Base-by-base conservation (phyloP, 768 basidiomycete species). In the Rhizopogon vinicolor region DNA sequence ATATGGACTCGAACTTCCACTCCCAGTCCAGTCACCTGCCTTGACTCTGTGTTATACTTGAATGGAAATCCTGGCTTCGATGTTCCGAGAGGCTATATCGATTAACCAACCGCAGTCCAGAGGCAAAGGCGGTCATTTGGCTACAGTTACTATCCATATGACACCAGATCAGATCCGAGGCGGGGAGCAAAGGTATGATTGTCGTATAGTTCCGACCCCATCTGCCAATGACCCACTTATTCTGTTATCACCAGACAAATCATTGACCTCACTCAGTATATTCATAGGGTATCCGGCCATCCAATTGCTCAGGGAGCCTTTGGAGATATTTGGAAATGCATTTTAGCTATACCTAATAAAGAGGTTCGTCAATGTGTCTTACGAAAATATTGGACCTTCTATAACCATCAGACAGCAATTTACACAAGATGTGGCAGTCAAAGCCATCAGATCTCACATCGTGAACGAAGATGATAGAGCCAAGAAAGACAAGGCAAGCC, bases 251-350 rank as follows among this genome's bases (percentile, higher is more conserved):
- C 5, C 46, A 22, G 46, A 22, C 2, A 4, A 49, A 19, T 35
- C 33, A 14, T 3, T 4, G 51, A 55, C 54, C 54, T 55, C n/a
- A 53, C 54, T 29, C 49, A 41, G 7, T 5, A 42, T 28, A 33
- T 55, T 40, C 39, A 3, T 18, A 53, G 13, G 7, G 5, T 31
- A 41, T 28, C 31, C 33, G 13, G 18, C 8, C n/a, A 54, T 42
- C 54, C 54, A 31, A 35, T 31, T 42, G 54, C 54, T 53, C 52
- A 42, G 2, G 54, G 54, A 33, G 51, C 40, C 18, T 53, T 53
- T 28, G 50, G 54, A 28, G 54, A 56, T 37, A 54, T 56, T 12
- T 56, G 55, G 55, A 54, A 35, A 44, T 41, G 54, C 33, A 16
- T 9, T 14, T 35, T 49, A 22, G 14, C 18, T 12, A 31, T 22